A percentile compares a stretch with the other conserved stretches of the same genome.
These are phyloP conservation scores for Oleoguttula mirabilis DNA, from an alignment of 495 filamentous ascomycete genomes.

Conservation along the genomic window DNA sequence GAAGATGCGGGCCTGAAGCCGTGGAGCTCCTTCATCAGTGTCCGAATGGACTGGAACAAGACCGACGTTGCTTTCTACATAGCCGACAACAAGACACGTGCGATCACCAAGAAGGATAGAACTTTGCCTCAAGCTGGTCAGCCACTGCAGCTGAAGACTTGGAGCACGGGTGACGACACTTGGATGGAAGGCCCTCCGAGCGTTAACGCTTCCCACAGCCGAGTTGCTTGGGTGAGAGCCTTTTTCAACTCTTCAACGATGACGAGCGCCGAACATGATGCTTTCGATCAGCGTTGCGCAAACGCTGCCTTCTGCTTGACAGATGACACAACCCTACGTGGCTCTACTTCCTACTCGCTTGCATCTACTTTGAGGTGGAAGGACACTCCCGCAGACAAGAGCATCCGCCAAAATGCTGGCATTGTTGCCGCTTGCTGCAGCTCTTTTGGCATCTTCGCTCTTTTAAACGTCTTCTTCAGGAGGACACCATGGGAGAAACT, in stretches of 20 bases:
- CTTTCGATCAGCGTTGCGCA: conserved; percentile 10
- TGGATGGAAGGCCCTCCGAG: conserved; percentile 28
- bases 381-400: neutral
- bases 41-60: conserved; percentile 31
- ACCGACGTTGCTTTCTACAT: conserved; percentile 26
- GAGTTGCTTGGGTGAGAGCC: conserved; percentile 28
- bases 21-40: neutral
- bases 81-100: conserved; percentile 19
- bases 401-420: neutral
- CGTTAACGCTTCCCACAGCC: conserved; percentile 15
- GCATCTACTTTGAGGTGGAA: neutral
- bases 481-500: conserved; percentile 1
- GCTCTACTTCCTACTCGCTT: neutral
- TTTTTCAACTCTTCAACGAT: conserved; percentile 33
- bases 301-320: neutral
- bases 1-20: neutral
- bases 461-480: conserved; percentile 1
- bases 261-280: conserved; percentile 18
- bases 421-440: conserved; percentile 1
- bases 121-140: conserved; percentile 17
- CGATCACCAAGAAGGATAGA: conserved; percentile 6
- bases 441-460: neutral
- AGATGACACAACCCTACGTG: neutral
- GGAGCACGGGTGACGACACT: conserved; percentile 29
- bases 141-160: conserved; percentile 29